Base-by-base conservation (phyloP, 768 basidiomycete genomes). In the Crassisporium funariophilum region DNA sequence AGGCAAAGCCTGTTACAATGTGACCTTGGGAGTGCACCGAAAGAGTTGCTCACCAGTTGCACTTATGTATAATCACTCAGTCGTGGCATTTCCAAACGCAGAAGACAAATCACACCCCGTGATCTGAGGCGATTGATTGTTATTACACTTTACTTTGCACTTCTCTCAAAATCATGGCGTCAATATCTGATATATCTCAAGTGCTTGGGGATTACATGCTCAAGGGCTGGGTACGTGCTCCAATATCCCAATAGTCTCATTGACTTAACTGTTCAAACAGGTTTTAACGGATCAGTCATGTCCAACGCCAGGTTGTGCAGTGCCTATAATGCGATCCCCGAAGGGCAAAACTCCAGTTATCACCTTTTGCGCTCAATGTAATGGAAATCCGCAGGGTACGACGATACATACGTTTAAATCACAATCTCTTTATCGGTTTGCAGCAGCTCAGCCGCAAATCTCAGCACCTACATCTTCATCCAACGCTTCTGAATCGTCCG, bases 281-380 rank as follows among this genome's bases (percentile, higher is more conserved):
- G 73, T 84, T 20, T 64, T 90, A 44, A 90, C 88, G 12, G 82
- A 90, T 59, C 67, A 67, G 21, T 70, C 77, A 21, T 92, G 90
- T 67, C 66, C 76, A 17, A 77, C 69, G 19, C 61, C 67, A 13
- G 68, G 68, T 16, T 90, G 88, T 61, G 67, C 68, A 38, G 74
- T 84, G n/a, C 91, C 88, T 6, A 64, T 90, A n/a, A 66, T 92
- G 72, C 78, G 83, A 54, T 86, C 90, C 17, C 88, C 88, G 0
- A 72, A 67, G 20, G 75, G 72, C 33, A 70, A 55, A 44, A 62
- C 65, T 12, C 77, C 81, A 4, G 57, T 69, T 10, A 55, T 67
- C 9, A 69, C 76, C 47, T 76, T 86, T 49, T 91, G 90, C 59
- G 84, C 76, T 5, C 81, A 75, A 46, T 91, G 89, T 49, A 75